These are phyloP conservation scores for Lentinula guzmanii DNA, from an alignment of 768 basidiomycete genomes.

Conservation along the genomic window DNA sequence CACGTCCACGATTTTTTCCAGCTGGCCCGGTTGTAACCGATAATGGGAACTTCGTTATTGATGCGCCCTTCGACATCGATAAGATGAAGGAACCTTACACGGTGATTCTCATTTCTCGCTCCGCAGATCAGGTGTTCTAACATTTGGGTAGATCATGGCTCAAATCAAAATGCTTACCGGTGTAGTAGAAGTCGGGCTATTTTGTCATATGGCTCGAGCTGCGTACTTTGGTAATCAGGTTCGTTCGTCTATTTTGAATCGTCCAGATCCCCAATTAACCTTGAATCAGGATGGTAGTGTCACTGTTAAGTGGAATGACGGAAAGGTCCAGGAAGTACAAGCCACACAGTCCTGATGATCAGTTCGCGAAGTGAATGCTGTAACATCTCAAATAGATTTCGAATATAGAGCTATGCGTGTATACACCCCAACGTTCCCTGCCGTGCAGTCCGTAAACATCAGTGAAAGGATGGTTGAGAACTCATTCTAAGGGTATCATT, in stretches of 20 bases:
- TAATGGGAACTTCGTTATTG: constrained; percentile 97
- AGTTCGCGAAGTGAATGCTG: not conserved
- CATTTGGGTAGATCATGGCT: constrained; percentile 52
- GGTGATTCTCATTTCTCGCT: constrained; percentile 28
- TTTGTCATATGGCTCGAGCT: constrained; percentile 86
- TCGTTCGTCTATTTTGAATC: constrained; percentile 10
- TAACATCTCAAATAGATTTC: not conserved
- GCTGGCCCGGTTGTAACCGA: constrained; percentile 96
- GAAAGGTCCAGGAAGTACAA: constrained; percentile 30
- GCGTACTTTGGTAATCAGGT: constrained; percentile 96
- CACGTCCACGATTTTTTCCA: constrained; percentile 16
- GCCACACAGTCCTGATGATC: not conserved
- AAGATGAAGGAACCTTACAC: constrained; percentile 60
- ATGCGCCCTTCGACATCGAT: constrained; percentile 80
- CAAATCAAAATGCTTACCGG: constrained; percentile 93
- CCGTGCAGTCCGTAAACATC: too few relatives aligned
- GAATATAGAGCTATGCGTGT: not conserved
- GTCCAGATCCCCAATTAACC: not conserved
- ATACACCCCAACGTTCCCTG: not conserved
- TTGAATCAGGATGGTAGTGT: constrained; percentile 61
- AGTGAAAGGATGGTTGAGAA: too few relatives aligned
- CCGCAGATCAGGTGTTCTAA: not conserved
- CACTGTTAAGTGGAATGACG: constrained; percentile 53
- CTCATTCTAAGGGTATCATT: too few relatives aligned
- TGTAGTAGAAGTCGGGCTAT: constrained; percentile 98